Base-by-base conservation (phyloP, 2,329 filamentous ascomycete genomes). In the Talaromyces sp. region DNA sequence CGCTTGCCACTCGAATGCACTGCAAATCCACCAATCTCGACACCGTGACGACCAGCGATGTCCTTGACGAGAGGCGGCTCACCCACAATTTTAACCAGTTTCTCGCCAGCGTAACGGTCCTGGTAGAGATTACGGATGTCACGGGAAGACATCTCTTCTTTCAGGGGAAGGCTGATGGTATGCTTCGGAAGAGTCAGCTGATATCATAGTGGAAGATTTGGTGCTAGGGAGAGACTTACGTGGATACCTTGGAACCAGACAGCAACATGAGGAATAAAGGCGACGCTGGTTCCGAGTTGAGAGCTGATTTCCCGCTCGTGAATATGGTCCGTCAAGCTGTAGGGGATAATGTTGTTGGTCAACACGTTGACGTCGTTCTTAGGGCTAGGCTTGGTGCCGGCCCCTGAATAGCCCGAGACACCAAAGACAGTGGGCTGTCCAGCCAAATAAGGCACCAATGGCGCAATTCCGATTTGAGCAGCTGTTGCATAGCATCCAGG, bases 191-290 rank as follows among this genome's bases (percentile, higher is more conserved):
- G 25, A 8, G 35, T 56, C 13, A 56, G 43, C 1, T n/a, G 11
- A 40, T 19, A 31, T 25, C 4, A 28, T 28, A 43, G 57, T 22
- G 40, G 46, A 40, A 57, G 19, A 25, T 50, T 7, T 39, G 53
- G 15, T 4, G 41, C 22, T 8, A 25, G 33, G n/a, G n/a, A n/a
- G 17, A 48, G 19, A 68, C 71, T 73, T 76, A 81, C 79, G 70
- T 90, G 86, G 66, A 97, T 97, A 63, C 93, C 93, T 70, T 95
- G 88, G 83, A 97, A 97, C 93, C 91, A 97, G 13, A 88, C 85
- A n/a, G 91, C 90, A 22, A 96, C 92, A 73, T 97, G 94, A 6
- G 94, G 94, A 59, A 94, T 88, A 71, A 99, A 99, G 5, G 87
- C 89, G 10, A 96, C 86, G 17, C 83, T 77, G 13, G 78, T 81